These are phyloP conservation scores for Ogataea siamensis DNA, from an alignment of 805 yeast genomes.

Conservation along the genomic window DNA sequence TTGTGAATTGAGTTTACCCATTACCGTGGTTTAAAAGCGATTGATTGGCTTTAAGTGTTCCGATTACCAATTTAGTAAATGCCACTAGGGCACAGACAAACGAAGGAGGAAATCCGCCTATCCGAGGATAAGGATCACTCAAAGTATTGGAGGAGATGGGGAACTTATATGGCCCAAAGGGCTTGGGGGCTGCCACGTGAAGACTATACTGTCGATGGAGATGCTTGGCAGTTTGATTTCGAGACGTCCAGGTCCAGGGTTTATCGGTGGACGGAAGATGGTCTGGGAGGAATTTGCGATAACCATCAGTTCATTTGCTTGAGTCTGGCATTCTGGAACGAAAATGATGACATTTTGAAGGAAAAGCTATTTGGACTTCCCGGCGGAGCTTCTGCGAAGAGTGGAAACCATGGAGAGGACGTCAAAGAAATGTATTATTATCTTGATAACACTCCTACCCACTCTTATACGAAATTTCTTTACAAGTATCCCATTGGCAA, in stretches of 20 bases:
- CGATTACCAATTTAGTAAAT: slow-evolving; percentile 8
- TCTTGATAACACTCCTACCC: slow-evolving; percentile 89
- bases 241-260: slow-evolving; percentile 79
- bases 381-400: slow-evolving; percentile 68
- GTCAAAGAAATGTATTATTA: slow-evolving; percentile 84
- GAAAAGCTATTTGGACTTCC: slow-evolving; percentile 80
- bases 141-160: slow-evolving; percentile 85
- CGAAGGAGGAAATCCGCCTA: slow-evolving; percentile 41
- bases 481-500: slow-evolving; percentile 89
- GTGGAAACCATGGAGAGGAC: slow-evolving; percentile 94
- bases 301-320: slow-evolving; percentile 74
- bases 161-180: slow-evolving; percentile 84
- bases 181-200: slow-evolving; percentile 88
- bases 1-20: not conserved
- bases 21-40: not conserved
- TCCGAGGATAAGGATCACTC: slow-evolving; percentile 37
- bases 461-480: slow-evolving; percentile 85
- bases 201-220: slow-evolving; percentile 82
- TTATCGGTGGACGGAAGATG: slow-evolving; percentile 96
- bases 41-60: not conserved
- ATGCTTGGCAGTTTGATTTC: slow-evolving; percentile 90
- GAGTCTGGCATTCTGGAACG: slow-evolving; percentile 90
- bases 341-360: slow-evolving; percentile 77
- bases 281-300: slow-evolving; percentile 86
- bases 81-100: slow-evolving; percentile 21